Percentiles rank a stretch among this genome's conserved stretches.
phyloP scores from a whole-genome alignment of 805 yeast genomes.

The Metschnikowia baotianmanensis region DNA sequence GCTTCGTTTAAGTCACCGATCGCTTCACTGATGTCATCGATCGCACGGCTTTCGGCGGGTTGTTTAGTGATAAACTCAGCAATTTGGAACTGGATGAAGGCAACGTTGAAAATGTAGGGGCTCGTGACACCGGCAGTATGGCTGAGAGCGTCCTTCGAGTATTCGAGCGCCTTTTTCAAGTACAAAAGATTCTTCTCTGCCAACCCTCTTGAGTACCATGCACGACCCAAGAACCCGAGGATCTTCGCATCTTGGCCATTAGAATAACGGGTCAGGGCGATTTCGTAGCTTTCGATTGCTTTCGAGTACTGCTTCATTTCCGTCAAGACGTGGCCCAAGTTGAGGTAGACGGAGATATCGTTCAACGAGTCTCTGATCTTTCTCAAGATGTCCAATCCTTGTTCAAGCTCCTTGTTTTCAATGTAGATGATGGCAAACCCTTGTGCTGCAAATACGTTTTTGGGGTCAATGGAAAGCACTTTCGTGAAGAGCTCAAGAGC shows the following conservation, averaged over 20 bases:
- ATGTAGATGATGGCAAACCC: constrained; percentile 93
- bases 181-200: constrained; percentile 63
- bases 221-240: constrained; percentile 74
- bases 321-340: constrained; percentile 81
- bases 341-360: constrained; percentile 78
- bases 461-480: constrained; percentile 78
- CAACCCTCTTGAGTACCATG: constrained; percentile 80
- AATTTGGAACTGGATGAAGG: constrained; percentile 79
- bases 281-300: constrained; percentile 85
- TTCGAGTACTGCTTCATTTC: constrained; percentile 81
- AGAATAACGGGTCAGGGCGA: constrained; percentile 67
- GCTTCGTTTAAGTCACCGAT: constrained; percentile 60
- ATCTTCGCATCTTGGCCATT: constrained; percentile 64
- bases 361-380: constrained; percentile 87
- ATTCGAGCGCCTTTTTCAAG: constrained; percentile 59
- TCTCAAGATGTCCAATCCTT: constrained; percentile 83
- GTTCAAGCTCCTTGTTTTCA: constrained; percentile 69
- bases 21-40: constrained; percentile 59
- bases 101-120: constrained; percentile 69
- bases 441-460: constrained; percentile 94
- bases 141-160: constrained; percentile 55
- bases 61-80: constrained; percentile 78
- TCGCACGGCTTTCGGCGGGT: constrained; percentile 53
- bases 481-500: constrained; percentile 93
- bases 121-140: constrained; percentile 27